Conservation (phyloP, 2,329 filamentous ascomycete genomes). For the Lachnum nothofagi region DNA sequence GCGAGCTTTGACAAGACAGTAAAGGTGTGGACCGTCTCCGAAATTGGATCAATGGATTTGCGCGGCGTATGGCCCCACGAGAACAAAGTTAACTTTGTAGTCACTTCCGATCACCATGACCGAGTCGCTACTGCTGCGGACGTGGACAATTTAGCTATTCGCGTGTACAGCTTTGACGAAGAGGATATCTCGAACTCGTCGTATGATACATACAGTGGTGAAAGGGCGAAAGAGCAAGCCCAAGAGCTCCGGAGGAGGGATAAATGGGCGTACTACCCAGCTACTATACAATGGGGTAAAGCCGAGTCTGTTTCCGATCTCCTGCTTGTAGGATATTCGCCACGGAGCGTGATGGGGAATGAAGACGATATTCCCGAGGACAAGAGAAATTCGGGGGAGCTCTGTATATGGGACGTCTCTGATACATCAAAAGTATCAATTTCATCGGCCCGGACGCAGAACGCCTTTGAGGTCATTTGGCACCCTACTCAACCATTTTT, state of each 20-base stretch:
- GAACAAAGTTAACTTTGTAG: constrained; percentile 59
- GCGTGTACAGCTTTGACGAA: constrained; percentile 47
- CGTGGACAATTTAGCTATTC: constrained; percentile 48
- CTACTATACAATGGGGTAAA: constrained; percentile 58
- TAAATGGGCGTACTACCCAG: constrained; percentile 59
- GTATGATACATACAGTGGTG: constrained; percentile 28
- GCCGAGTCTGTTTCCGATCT: constrained; percentile 43
- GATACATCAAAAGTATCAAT: constrained; percentile 40
- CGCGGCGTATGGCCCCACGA: constrained; percentile 51
- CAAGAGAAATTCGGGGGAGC: constrained; percentile 52
- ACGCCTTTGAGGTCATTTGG: constrained; percentile 62
- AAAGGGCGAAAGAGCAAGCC: constrained; percentile 22
- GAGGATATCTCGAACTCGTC: constrained; percentile 32
- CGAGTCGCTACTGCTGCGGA: constrained; percentile 57
- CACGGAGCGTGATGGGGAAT: constrained; percentile 47
- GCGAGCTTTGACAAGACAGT: constrained; percentile 59
- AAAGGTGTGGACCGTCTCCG: constrained; percentile 50
- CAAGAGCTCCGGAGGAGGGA: constrained; percentile 19
- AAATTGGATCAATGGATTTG: constrained; percentile 40
- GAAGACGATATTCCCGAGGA: constrained; percentile 55
- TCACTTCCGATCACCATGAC: constrained; percentile 41
- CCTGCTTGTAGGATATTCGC: constrained; percentile 59
- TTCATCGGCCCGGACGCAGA: constrained; percentile 48
- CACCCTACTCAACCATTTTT: constrained; percentile 52
- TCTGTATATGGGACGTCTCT: constrained; percentile 53